Conservation (phyloP, 495 filamentous ascomycete species). For the Pseudoneurospora amorphoporcata region DNA sequence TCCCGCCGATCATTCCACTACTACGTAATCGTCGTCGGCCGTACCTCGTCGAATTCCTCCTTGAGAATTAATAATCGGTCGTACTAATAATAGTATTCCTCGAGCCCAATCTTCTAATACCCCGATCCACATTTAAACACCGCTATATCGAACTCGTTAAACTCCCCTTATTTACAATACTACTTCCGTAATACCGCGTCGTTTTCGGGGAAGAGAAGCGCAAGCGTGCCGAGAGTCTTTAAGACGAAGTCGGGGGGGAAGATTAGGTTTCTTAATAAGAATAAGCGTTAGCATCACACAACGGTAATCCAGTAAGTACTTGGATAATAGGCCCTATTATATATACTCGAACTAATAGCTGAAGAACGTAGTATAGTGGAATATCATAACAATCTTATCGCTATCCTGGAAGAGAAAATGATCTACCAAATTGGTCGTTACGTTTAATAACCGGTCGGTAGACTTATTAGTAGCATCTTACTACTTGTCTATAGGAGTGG, state of each 20-base stretch:
- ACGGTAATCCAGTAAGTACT: neutral
- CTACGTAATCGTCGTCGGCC: slow-evolving; percentile 33
- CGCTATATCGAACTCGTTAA: neutral
- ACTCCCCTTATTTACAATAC: neutral
- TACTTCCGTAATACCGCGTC: slow-evolving; percentile 15
- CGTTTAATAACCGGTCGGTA: too few species aligned
- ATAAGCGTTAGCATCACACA: neutral
- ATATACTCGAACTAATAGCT: slow-evolving; percentile 7
- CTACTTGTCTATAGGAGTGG: too few species aligned
- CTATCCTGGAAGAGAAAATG: slow-evolving; percentile 31
- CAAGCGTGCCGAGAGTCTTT: slow-evolving; percentile 36
- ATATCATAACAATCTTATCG: slow-evolving; percentile 29
- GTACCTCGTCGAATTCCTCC: slow-evolving; percentile 39
- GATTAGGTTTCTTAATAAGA: neutral
- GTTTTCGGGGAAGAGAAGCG: slow-evolving; percentile 34
- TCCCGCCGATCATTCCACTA: slow-evolving; percentile 45
- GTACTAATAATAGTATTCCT: slow-evolving; percentile 38
- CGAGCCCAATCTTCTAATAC: slow-evolving; percentile 11
- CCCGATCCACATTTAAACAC: neutral
- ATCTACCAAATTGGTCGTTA: slow-evolving; percentile 33
- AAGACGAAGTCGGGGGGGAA: slow-evolving; percentile 26
- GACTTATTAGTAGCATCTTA: too few species aligned
- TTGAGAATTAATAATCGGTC: slow-evolving; percentile 44
- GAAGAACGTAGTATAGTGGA: slow-evolving; percentile 31
- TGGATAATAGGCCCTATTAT: neutral